Evolutionary conservation across 345 rosid genomes (phyloP), one percentile per base, ranked within the genome.

Genomic region (Conringia planisiliqua): DNA sequence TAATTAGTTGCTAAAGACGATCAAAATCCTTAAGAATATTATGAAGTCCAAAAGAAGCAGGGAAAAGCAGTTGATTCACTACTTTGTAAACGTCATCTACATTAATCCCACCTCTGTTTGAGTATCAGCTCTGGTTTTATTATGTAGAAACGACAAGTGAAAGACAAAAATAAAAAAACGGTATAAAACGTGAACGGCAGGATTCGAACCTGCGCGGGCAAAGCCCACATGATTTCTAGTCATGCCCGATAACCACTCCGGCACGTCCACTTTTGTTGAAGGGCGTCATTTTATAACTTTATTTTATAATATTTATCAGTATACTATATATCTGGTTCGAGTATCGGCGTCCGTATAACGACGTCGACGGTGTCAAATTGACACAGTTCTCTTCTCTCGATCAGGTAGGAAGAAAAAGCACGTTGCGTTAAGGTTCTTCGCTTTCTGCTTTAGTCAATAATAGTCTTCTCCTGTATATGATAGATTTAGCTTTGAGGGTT

Each of bases 141-240:
- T n/a, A n/a, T n/a, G n/a, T n/a, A n/a, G n/a, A n/a, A n/a, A n/a
- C n/a, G n/a, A n/a, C n/a, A n/a, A n/a, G n/a, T n/a, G n/a, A n/a
- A n/a, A n/a, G n/a, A n/a, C n/a, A n/a, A n/a, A n/a, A n/a, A 3
- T 27, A 27, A 27, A 3, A 27, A 27, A 27, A 27, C 30, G 4
- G 30, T 3, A 42, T 4, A 66, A 12, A 9, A 0, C 77, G 69
- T 66, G 78, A 60, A 66, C 70, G 81, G 89, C 92, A 87, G 88
- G 88, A 86, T 88, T 90, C 92, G 88, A 88, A 85, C 92, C 91
- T 84, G 93, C 93, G 90, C 91, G 95, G 92, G 91, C 88, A 83
- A 6, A 88, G 90, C 90, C 93, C 93, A 90, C 93, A 86, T 86
- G 91, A 89, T 85, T 93, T 93, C 93, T 88, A 92, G 90, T 92